Base-by-base conservation (phyloP, 768 basidiomycete genomes). In the Boletus tylopilopsis region DNA sequence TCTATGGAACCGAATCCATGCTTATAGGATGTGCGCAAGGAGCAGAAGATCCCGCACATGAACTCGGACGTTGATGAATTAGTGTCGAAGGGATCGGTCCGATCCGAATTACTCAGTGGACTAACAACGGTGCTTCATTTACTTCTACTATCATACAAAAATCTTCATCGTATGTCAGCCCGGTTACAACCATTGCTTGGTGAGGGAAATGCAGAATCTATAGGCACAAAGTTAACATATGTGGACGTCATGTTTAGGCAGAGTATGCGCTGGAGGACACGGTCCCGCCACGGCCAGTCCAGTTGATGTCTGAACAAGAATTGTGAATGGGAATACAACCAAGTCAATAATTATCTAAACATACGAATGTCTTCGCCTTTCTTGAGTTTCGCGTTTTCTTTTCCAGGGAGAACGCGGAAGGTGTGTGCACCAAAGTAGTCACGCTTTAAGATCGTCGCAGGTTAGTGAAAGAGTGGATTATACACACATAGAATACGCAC, bases 401-500 rank as follows among this genome's bases (percentile, higher is more conserved):
- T 88, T 46, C 94, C 93, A 47, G 93, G 86, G 32, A 92, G 76
- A 50, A 97, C 93, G 46, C 84, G 81, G 91, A 96, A 98, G 47
- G 95, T 97, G 77, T 97, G 95, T 37, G 94, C 91, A 71, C 96
- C 95, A 69, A 99, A 99, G 82, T 94, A 99, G 67, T 99, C 95
- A 68, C 95, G 92, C 85, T 88, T 48, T 49, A 24, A 38, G 51
- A 35, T 40, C 50, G 41, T n/a, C 54, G 24, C 32, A 18, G 19
- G 35, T 60, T 21, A 45, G 40, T 22, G 35, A 48, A 47, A 32
- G 2, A 21, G 7, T 32, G 11, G 11, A 50, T 22, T 42, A n/a
- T 4, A 41, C 23, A 44, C 15, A 24, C 5, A 45, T 5, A 15
- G 18, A 39, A 39, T 27, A 66, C 70, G 23, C 52, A 86, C 87